Conservation (phyloP, 306 rosid genomes). For the Begonia masoniana region DNA sequence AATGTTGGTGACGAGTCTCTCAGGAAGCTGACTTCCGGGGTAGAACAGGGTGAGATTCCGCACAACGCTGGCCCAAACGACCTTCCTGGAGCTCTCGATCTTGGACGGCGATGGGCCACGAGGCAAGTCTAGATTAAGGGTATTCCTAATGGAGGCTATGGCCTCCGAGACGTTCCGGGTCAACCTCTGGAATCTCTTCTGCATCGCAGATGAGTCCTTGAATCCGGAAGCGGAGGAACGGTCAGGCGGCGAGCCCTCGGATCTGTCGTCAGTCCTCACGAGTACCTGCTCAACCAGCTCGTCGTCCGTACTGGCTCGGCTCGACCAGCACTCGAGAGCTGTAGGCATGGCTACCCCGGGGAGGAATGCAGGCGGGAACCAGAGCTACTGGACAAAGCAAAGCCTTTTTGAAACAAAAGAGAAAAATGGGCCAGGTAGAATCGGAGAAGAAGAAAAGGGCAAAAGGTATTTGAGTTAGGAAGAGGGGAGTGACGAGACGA, state of each 20-base stretch:
- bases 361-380: too few relatives aligned
- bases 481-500: neutral
- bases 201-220: constrained; percentile 55
- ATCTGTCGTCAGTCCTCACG: constrained; percentile 51
- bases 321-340: constrained; percentile 88
- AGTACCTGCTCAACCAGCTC: constrained; percentile 75
- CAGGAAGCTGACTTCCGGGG: constrained; percentile 89
- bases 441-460: too few relatives aligned
- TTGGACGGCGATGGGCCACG: constrained; percentile 30
- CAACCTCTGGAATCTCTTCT: constrained; percentile 58
- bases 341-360: constrained; percentile 43
- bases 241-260: constrained; percentile 38
- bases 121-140: constrained; percentile 57
- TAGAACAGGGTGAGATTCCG: constrained; percentile 71
- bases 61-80: constrained; percentile 71
- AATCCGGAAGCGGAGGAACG: constrained; percentile 13
- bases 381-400: neutral
- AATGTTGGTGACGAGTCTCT: constrained; percentile 69
- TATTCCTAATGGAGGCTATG: constrained; percentile 55
- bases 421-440: neutral
- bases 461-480: too few relatives aligned
- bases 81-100: constrained; percentile 41
- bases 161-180: constrained; percentile 76
- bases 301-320: constrained; percentile 52
- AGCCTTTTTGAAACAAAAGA: neutral